Evolutionary conservation across 2,329 filamentous ascomycete genomes (phyloP).

Genomic region (Diaporthe amygdali): DNA sequence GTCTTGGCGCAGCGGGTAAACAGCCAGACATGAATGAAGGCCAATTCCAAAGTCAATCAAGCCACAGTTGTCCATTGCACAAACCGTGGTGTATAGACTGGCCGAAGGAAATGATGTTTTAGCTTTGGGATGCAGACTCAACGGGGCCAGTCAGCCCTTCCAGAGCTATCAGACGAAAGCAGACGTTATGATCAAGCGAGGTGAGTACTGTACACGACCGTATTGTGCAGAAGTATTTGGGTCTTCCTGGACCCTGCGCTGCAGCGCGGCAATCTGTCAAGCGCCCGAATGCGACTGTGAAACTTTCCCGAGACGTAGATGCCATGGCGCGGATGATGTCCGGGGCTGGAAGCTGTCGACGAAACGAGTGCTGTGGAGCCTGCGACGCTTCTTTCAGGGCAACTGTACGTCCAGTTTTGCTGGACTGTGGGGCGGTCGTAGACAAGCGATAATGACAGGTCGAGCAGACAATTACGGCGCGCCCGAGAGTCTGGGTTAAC

Average conservation of each 20-base stretch:
- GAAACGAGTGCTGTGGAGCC: constrained; percentile 1
- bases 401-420: neutral
- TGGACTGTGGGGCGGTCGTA: neutral
- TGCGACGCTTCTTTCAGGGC: neutral
- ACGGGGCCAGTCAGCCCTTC: neutral
- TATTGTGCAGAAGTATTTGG: neutral
- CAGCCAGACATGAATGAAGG: neutral
- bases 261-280: constrained; percentile 16
- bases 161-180: neutral
- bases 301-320: constrained; percentile 12
- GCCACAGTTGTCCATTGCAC: neutral
- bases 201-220: too few relatives aligned
- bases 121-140: neutral
- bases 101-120: neutral
- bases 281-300: constrained; percentile 12
- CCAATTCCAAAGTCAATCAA: neutral
- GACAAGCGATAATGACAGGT: constrained; percentile 6
- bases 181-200: neutral
- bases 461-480: constrained; percentile 12
- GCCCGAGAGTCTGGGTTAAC: constrained; percentile 5
- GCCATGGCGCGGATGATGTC: neutral
- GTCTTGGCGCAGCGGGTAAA: neutral
- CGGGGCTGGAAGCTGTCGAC: neutral
- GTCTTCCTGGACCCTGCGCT: neutral
- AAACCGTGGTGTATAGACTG: neutral